Evolutionary conservation across 2,329 filamentous ascomycete species (phyloP), one percentile per base, ranked within the genome.

Genomic region (Scedosporium apiospermum): DNA sequence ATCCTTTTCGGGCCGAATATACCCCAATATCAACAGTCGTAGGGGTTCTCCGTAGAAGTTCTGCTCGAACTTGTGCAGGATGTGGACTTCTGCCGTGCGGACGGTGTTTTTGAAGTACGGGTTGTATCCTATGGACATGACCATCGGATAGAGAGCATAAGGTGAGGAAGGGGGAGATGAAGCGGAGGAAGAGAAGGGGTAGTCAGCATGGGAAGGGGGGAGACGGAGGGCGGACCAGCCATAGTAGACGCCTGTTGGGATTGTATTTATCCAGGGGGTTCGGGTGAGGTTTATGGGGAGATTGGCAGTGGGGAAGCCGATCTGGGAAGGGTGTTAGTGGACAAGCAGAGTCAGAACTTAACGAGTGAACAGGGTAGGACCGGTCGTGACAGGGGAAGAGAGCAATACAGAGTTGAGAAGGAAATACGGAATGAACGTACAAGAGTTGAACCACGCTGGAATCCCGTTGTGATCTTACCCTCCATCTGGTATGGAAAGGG

Each of bases 251-350:
- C 95, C 95, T 1, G 87, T 90, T 63, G 84, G 79, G 62, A 90
- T 80, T 67, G 82, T 78, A 41, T 76, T 73, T 71, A 88, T 86
- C 85, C 85, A 88, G 9, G 82, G 78, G 38, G 80, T 76, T 6
- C 80, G 74, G 69, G 84, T 70, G 62, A 82, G 80, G 74, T 89
- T 87, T 60, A 93, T 88, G 69, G 86, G 86, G 55, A 98, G 86
- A 79, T 98, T 99, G 72, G 95, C 95, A 1, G 95, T 98, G 2
- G 95, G 95, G 73, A 98, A 97, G 68, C 93, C 93, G 72, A 98
- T 90, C 87, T 96, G 65, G 30, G 58, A 12, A 18, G 59, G 21
- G 14, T 30, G n/a, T 62, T 30, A 65, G 64, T 53, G 61, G 58
- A 26, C 26, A 60, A 27, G 21, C 38, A 49, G 34, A 10, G 27